These are phyloP conservation scores for Aspergillus pseudoviridinutans DNA, from an alignment of 2,329 filamentous ascomycete species.

Conservation along the genomic window DNA sequence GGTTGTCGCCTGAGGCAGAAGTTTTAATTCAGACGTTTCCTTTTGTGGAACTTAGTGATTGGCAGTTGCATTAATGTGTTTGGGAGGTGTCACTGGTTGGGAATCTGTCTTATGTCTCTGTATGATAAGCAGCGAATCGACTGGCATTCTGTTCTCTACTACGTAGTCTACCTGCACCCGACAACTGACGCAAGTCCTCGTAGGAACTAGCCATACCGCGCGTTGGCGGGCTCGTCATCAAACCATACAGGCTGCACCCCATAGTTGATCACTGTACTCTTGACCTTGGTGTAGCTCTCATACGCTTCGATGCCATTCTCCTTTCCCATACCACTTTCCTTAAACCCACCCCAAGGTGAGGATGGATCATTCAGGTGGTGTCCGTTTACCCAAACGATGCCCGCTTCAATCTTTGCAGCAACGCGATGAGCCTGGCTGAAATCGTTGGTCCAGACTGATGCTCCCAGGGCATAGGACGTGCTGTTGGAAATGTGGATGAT, in stretches of 20 bases:
- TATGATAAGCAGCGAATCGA: too few relatives aligned
- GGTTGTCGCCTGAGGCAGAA: too few relatives aligned
- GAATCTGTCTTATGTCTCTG: too few relatives aligned
- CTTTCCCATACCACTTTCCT: slow-evolving; percentile 64
- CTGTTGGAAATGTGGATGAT: slow-evolving; percentile 48
- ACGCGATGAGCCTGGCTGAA: slow-evolving; percentile 47
- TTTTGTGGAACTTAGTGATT: too few relatives aligned
- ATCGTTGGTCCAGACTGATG: slow-evolving; percentile 50
- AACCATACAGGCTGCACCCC: slow-evolving; percentile 66
- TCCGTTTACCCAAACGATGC: slow-evolving; percentile 47
- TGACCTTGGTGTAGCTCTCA: slow-evolving; percentile 50
- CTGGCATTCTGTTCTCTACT: too few relatives aligned
- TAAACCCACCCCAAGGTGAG: slow-evolving; percentile 65
- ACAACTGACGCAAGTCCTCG: too few relatives aligned
- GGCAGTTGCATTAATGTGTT: too few relatives aligned
- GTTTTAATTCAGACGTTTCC: too few relatives aligned
- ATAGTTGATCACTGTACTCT: slow-evolving; percentile 56
- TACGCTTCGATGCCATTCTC: slow-evolving; percentile 68
- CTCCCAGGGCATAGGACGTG: slow-evolving; percentile 49
- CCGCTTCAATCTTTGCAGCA: slow-evolving; percentile 45
- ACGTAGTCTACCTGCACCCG: too few relatives aligned
- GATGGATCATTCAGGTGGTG: slow-evolving; percentile 71
- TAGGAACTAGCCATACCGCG: slow-evolving; percentile 55
- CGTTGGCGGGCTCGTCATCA: slow-evolving; percentile 51
- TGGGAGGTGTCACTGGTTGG: too few relatives aligned